A percentile compares a stretch with the other conserved stretches of the same genome.
These are phyloP conservation scores for Suillus clintonianus DNA, from an alignment of 768 basidiomycete genomes.

Conservation along the genomic window DNA sequence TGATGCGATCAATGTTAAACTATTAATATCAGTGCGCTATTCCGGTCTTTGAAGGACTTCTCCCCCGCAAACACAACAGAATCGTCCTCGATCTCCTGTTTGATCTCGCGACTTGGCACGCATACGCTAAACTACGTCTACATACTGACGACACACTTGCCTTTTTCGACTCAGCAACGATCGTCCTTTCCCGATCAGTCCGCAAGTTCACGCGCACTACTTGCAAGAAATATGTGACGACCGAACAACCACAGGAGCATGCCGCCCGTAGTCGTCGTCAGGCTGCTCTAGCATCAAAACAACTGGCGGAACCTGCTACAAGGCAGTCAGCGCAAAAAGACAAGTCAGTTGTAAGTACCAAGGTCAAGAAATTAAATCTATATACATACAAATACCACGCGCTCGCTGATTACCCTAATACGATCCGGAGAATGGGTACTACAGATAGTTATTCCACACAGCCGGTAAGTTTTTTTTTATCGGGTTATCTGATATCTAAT, in stretches of 20 bases:
- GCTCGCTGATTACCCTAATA: constrained; percentile 12
- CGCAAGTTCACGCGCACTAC: constrained; percentile 22
- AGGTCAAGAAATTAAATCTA: constrained; percentile 13
- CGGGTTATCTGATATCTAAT: no score
- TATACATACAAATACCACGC: constrained; percentile 18
- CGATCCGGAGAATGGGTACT: constrained; percentile 26
- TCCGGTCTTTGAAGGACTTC: constrained; percentile 40
- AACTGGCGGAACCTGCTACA: neutral
- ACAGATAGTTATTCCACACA: constrained; percentile 40
- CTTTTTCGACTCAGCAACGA: constrained; percentile 21
- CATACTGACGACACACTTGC: constrained; percentile 26
- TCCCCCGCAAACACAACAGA: constrained; percentile 24
- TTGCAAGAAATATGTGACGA: no score
- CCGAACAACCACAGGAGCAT: constrained; percentile 30
- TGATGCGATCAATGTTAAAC: no score
- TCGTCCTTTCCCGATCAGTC: constrained; percentile 19
- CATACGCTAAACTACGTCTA: constrained; percentile 33
- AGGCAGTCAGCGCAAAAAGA: neutral
- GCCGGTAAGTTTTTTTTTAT: constrained; percentile 30
- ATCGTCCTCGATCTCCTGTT: constrained; percentile 27
- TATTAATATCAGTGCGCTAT: constrained; percentile 37
- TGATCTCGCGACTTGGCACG: constrained; percentile 35
- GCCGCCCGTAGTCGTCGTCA: constrained; percentile 19
- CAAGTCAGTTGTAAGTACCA: neutral
- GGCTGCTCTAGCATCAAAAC: constrained; percentile 1